phyloP scores from a whole-genome alignment of 176 grass and related monocot genomes.

The Musa troglodytarum region DNA sequence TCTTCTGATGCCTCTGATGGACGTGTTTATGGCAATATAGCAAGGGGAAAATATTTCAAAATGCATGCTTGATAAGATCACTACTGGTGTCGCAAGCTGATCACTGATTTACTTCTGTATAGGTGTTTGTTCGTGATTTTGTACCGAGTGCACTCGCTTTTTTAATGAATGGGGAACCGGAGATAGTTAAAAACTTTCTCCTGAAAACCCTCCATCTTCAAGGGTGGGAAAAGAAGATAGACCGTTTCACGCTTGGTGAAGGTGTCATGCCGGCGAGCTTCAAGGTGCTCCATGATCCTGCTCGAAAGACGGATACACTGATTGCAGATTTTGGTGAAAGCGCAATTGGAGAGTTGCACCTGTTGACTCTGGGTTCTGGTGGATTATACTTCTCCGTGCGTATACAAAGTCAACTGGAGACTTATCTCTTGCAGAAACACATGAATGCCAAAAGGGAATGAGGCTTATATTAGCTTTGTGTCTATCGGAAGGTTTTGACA shows the following conservation, averaged over 20 bases:
- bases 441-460: constrained; percentile 14
- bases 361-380: constrained; percentile 18
- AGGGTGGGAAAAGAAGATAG: constrained; percentile 15
- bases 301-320: constrained; percentile 1
- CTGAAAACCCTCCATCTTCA: constrained; percentile 10
- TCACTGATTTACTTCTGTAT: not conserved
- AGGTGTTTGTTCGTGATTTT: constrained; percentile 21
- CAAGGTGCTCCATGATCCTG: constrained; percentile 18
- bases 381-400: constrained; percentile 15
- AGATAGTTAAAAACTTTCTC: constrained; percentile 20
- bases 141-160: constrained; percentile 15
- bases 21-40: not conserved
- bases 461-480: constrained; percentile 15
- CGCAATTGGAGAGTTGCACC: constrained; percentile 18
- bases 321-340: constrained; percentile 17
- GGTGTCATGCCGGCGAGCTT: constrained; percentile 20
- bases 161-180: constrained; percentile 14
- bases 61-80: not conserved
- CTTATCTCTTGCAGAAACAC: constrained; percentile 12
- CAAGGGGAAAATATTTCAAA: not conserved
- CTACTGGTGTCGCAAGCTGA: not conserved
- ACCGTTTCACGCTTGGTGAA: constrained; percentile 17
- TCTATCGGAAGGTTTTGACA: constrained; percentile 15
- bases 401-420: constrained; percentile 15
- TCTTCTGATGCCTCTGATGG: not conserved